A percentile compares a stretch with the other conserved stretches of the same genome.
Evolutionary conservation across 2,329 filamentous ascomycete genomes (phyloP).

Genomic region (Penicillium sp.): DNA sequence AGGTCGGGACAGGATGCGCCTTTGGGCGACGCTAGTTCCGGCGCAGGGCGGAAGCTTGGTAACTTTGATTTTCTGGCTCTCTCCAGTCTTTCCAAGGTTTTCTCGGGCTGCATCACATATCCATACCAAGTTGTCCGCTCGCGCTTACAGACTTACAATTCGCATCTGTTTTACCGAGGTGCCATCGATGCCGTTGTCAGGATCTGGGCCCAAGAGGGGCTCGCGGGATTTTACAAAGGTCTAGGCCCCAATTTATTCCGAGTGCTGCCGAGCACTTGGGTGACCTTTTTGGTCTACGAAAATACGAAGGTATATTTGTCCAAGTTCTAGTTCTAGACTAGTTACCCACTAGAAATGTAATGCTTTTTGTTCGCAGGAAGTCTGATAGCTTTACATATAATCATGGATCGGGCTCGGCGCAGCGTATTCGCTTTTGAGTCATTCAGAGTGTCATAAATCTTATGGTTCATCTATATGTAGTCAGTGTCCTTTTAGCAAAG

Average conservation of each 20-base stretch:
- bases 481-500: no score
- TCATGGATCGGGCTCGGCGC: no score
- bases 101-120: slow-evolving; percentile 87
- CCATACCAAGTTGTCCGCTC: slow-evolving; percentile 92
- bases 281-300: slow-evolving; percentile 96
- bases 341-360: background rate
- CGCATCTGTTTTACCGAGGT: slow-evolving; percentile 68
- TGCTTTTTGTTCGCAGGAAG: no score
- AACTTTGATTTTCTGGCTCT: slow-evolving; percentile 78
- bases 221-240: slow-evolving; percentile 86
- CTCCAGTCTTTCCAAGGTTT: slow-evolving; percentile 77
- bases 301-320: slow-evolving; percentile 73
- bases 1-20: slow-evolving; percentile 25
- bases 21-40: slow-evolving; percentile 28
- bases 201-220: slow-evolving; percentile 76
- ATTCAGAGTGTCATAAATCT: no score
- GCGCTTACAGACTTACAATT: slow-evolving; percentile 84
- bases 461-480: no score
- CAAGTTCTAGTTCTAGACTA: background rate
- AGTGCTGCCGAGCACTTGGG: slow-evolving; percentile 91
- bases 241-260: slow-evolving; percentile 84
- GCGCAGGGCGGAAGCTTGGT: slow-evolving; percentile 46
- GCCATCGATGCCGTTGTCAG: slow-evolving; percentile 69
- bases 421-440: no score
- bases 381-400: no score